Base-by-base conservation (phyloP, 2,329 filamentous ascomycete species). In the Trichoderma koningiopsis region DNA sequence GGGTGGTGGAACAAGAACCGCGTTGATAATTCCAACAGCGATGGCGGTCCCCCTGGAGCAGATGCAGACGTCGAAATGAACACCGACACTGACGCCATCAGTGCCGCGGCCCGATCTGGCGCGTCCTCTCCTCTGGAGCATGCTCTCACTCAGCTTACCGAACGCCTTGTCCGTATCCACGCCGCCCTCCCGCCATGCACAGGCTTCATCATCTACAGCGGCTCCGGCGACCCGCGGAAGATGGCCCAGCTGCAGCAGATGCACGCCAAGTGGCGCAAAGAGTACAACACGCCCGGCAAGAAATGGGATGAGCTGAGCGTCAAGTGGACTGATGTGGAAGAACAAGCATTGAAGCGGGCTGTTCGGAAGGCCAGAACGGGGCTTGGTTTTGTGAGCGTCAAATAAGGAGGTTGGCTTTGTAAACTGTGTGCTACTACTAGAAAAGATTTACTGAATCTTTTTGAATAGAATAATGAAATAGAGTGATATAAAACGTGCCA, bases 291-390 rank as follows among this genome's bases (percentile, higher is more conserved):
- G 10, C 85, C 85, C 0, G 86, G 87, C 14, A 86, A 82, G 72
- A 89, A 89, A 73, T 91, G 89, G 89, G 88, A 91, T 76, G 79
- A 90, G 71, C 80, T 91, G 43, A 87, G 83, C 73, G 87, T 91
- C 69, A 85, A 87, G 77, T 92, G 89, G 89, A 91, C 89, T 11
- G 89, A 91, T 74, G 81, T 78, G 0, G 89, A 91, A 78, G 87
- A 90, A 57, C 88, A 91, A 80, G 86, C 84, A 47, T 80, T 91
- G 72, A 86, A 83, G 74, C 83, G 80, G 74, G 89, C 89, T 0
- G 85, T 86, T 22, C 81, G 81, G 64, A 81, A 81, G 58, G 89
- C 89, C 10, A 83, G 89, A 59, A 83, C 87, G 43, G 89, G 89
- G 2, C 83, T 92, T 61, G 89, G 86, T 0, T 91, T 92, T 74